Base-by-base conservation (phyloP, 768 basidiomycete species). In the Lactarius pseudohatsudake region DNA sequence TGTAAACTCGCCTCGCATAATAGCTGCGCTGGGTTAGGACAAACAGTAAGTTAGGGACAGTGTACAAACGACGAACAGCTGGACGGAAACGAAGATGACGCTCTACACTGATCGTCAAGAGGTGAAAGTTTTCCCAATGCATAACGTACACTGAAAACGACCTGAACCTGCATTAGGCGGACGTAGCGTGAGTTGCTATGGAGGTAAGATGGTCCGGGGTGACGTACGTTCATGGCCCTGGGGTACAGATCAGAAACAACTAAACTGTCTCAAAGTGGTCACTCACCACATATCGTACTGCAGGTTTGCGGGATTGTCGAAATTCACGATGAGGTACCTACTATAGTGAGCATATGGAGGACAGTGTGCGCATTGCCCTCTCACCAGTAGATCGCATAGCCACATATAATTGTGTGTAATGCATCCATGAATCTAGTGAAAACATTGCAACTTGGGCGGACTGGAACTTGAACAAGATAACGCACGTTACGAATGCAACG, bases 281-380 rank as follows among this genome's bases (percentile, higher is more conserved):
- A 71, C 77, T 63, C 60, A 83, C 84, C 83, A 83, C 57, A 76
- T 77, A 28, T 78, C 77, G 20, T 74, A 75, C 26, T 64, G 53
- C 38, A 84, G 72, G n/a, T 77, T 79, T 1, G 69, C 68, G 18
- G 74, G 70, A 55, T 82, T 78, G 34, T 75, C 70, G 71, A 77
- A 84, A 62, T 83, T 82, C 36, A 77, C 73, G 34, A 85, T 74
- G 54, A 85, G 75, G 70, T 82, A 82, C 77, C 83, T 84, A 57
- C 4, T 15, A 41, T 38, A 16, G n/a, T 62, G 32, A 34, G 32
- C 28, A 9, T 8, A 47, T 6, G 50, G 30, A 45, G 34, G 18
- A 22, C 34, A 18, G 22, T 15, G 13, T 11, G 32, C 20, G 11
- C 20, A 7, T 15, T 26, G 45, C 22, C 4, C 61, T 72, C 76